phyloP scores from a whole-genome alignment of 257 asterid genomes.

The Nicotiana tomentosiformis region DNA sequence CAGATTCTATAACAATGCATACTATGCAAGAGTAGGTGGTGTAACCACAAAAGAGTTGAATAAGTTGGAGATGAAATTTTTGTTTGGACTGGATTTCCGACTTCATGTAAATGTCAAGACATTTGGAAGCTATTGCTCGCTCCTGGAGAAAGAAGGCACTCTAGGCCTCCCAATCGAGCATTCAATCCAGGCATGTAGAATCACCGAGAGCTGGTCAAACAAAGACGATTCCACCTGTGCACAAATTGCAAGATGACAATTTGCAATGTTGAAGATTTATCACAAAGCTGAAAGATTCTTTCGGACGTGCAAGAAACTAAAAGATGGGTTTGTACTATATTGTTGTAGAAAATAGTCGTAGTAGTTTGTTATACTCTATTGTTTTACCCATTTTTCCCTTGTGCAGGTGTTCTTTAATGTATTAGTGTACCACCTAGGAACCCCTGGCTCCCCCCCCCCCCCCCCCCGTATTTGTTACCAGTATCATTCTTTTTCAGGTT shows the following conservation, averaged over 20 bases:
- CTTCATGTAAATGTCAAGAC: constrained; percentile 60
- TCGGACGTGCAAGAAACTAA: not conserved
- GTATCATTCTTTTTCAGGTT: not conserved
- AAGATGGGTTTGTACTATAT: not conserved
- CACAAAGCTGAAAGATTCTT: not conserved
- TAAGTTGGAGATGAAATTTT: constrained; percentile 73
- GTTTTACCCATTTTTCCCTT: not conserved
- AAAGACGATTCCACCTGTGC: constrained; percentile 53
- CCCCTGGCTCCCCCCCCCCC: not conserved
- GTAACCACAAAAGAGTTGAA: constrained; percentile 73
- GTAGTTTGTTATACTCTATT: not conserved
- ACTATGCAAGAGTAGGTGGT: constrained; percentile 92
- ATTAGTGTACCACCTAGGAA: not conserved
- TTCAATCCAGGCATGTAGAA: constrained; percentile 49
- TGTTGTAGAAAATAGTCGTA: not conserved
- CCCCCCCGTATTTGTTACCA: not conserved
- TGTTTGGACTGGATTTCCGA: constrained; percentile 61
- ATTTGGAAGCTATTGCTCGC: constrained; percentile 55
- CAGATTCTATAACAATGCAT: constrained; percentile 86
- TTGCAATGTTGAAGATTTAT: not conserved
- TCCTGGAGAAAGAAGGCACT: constrained; percentile 45
- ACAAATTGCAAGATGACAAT: constrained; percentile 43
- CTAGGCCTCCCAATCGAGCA: constrained; percentile 43
- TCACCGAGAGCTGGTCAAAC: constrained; percentile 56
- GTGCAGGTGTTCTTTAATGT: constrained; percentile 6